phyloP scores from a whole-genome alignment of 192 early-diverging fungal species.

The Rhizophagus prolifer region DNA sequence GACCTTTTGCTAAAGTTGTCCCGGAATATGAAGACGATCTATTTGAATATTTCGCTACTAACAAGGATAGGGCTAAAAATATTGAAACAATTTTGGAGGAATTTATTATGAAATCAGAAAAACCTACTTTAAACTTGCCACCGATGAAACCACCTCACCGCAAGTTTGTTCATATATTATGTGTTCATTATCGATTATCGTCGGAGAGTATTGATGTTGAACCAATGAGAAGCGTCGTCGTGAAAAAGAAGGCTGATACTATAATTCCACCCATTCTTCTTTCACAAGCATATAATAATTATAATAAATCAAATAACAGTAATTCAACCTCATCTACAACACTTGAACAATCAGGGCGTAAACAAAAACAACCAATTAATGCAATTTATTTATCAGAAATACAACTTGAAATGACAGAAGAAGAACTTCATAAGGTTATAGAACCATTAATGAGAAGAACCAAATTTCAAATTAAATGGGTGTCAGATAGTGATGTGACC shows the following conservation, averaged over 20 bases:
- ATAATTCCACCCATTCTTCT: slow-evolving; percentile 36
- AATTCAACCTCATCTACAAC: slow-evolving; percentile 16
- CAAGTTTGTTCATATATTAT: slow-evolving; percentile 72
- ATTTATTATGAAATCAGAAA: slow-evolving; percentile 38
- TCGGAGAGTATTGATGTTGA: slow-evolving; percentile 81
- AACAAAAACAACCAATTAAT: slow-evolving; percentile 57
- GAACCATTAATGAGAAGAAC: slow-evolving; percentile 33
- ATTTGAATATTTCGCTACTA: slow-evolving; percentile 62
- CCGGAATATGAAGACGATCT: slow-evolving; percentile 62
- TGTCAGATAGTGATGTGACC: slow-evolving; percentile 52
- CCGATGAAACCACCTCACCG: slow-evolving; percentile 66
- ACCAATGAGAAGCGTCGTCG: slow-evolving; percentile 66
- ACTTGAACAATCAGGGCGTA: slow-evolving; percentile 34
- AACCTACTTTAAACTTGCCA: slow-evolving; percentile 60
- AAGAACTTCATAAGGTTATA: slow-evolving; percentile 48
- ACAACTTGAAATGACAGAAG: slow-evolving; percentile 49
- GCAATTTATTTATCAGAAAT: slow-evolving; percentile 55
- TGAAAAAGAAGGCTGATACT: slow-evolving; percentile 49
- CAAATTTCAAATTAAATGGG: slow-evolving; percentile 43
- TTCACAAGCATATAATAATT: slow-evolving; percentile 37
- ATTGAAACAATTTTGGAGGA: slow-evolving; percentile 66
- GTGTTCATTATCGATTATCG: slow-evolving; percentile 67
- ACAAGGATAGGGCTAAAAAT: slow-evolving; percentile 64
- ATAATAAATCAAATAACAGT: not conserved
- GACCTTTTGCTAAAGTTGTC: slow-evolving; percentile 25